Percentiles rank a stretch among this genome's conserved stretches.
Evolutionary conservation across 192 early-diverging fungal genomes (phyloP).

Genomic region (Podila minutissima): DNA sequence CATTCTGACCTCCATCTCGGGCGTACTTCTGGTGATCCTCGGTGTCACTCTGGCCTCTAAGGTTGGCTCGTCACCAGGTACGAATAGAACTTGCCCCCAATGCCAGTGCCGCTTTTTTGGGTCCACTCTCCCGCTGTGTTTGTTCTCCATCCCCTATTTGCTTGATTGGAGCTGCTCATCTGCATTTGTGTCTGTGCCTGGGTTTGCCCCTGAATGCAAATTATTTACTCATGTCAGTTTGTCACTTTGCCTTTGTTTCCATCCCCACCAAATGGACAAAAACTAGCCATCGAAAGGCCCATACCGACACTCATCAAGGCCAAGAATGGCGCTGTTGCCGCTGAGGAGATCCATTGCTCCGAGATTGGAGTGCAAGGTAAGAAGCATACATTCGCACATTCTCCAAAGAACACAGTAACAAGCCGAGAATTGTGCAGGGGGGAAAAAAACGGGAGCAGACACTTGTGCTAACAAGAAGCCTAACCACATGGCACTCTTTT

Average conservation of each 20-base stretch:
- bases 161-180: too few relatives aligned
- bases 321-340: slow-evolving; percentile 72
- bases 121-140: neutral
- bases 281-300: slow-evolving; percentile 29
- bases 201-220: too few relatives aligned
- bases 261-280: too few relatives aligned
- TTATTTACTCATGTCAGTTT: too few relatives aligned
- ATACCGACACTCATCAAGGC: slow-evolving; percentile 51
- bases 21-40: slow-evolving; percentile 31
- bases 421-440: too few relatives aligned
- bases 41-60: slow-evolving; percentile 33
- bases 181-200: too few relatives aligned
- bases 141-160: too few relatives aligned
- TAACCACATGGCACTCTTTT: too few relatives aligned
- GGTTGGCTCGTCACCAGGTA: slow-evolving; percentile 28
- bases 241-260: neutral
- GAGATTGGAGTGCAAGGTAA: slow-evolving; percentile 70
- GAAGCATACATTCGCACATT: neutral
- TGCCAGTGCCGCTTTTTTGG: neutral
- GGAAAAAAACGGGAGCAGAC: neutral
- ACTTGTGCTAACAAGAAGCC: too few relatives aligned
- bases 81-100: neutral
- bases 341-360: slow-evolving; percentile 76
- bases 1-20: slow-evolving; percentile 38
- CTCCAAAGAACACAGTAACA: too few relatives aligned